Evolutionary conservation across 2,329 filamentous ascomycete species (phyloP).

Genomic region (Alternaria hordeiaustralica): DNA sequence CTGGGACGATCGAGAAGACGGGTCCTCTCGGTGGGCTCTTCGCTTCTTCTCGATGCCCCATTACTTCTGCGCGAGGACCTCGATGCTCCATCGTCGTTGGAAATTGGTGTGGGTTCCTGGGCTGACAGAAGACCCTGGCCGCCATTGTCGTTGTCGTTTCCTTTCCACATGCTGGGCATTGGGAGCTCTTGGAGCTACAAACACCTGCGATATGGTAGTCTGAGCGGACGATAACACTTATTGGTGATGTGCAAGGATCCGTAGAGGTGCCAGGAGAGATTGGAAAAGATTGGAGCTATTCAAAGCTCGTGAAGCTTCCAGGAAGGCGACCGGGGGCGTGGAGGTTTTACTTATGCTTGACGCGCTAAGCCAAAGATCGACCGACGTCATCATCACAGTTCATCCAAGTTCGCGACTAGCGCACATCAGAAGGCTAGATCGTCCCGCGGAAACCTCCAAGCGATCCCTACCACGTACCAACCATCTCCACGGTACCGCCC

Average conservation of each 20-base stretch:
- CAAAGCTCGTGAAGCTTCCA: conserved; percentile 5
- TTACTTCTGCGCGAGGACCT: conserved; percentile 39
- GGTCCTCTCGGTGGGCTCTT: conserved; percentile 65
- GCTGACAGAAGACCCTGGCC: conserved; percentile 41
- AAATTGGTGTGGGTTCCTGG: conserved; percentile 23
- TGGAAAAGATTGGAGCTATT: conserved; percentile 3
- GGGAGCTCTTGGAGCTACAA: conserved; percentile 21
- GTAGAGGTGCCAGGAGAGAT: not conserved
- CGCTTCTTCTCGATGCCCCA: conserved; percentile 33
- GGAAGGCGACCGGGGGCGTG: conserved; percentile 6
- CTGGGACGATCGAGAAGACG: conserved; percentile 67
- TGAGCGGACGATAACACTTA: not conserved
- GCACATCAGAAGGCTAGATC: conserved; percentile 17
- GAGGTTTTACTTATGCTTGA: conserved; percentile 21
- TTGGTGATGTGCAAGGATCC: not conserved
- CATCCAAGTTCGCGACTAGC: conserved; percentile 9
- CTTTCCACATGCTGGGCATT: conserved; percentile 60
- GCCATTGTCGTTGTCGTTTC: conserved; percentile 46
- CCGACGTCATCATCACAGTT: conserved; percentile 22
- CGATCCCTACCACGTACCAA: not conserved
- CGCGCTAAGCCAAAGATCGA: conserved; percentile 24
- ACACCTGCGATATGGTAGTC: conserved; percentile 1
- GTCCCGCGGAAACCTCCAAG: conserved; percentile 6
- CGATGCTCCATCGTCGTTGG: conserved; percentile 32
- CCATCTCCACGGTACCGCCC: conserved; percentile 7